Evolutionary conservation across 129 eudicot genomes (phyloP), one percentile per base, ranked within the genome.

Genomic region (Lactuca sativa): DNA sequence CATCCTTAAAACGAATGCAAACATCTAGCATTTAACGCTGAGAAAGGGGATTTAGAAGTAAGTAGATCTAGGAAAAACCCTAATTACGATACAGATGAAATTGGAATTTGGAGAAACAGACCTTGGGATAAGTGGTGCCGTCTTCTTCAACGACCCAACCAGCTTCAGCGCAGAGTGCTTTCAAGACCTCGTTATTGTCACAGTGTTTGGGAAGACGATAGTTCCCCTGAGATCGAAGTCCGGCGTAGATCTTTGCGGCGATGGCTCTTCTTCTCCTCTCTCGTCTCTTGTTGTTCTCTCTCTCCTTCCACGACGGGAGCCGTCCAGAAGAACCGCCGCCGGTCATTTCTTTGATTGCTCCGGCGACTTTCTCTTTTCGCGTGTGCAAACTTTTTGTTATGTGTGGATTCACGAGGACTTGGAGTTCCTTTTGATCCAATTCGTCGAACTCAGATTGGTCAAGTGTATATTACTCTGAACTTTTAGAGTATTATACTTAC

Each of bases 81-180:
- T 73, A 73, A 73, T 12, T 66, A 6, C 13, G 14, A 10, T 51
- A 18, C 14, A 72, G 9, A 62, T 13, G 47, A 36, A 62, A 73
- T 54, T 31, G 18, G 51, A 37, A 38, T 34, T 8, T 13, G 37
- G 16, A 8, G 49, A 7, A 54, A 25, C 17, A 15, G 17, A 87
- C 97, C 97, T 88, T 88, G 64, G 96, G 88, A 64, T 92, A 88
- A 80, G 97, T 92, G 70, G 97, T 92, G 57, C 97, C 97, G 34
- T 92, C 97, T 38, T 88, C 96, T 71, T 88, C 96, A 41, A 92
- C 97, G 52, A 88, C 48, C 97, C 97, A 92, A 59, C 97, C 97
- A 73, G 97, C 97, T 72, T 88, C 95, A 17, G 80, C 70, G 66
- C 96, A 88, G 2, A 92, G 97, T 17, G 97, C 97, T 79, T 92